These are phyloP conservation scores for Penicillium paneum DNA, from an alignment of 2,329 filamentous ascomycete species.

Conservation along the genomic window DNA sequence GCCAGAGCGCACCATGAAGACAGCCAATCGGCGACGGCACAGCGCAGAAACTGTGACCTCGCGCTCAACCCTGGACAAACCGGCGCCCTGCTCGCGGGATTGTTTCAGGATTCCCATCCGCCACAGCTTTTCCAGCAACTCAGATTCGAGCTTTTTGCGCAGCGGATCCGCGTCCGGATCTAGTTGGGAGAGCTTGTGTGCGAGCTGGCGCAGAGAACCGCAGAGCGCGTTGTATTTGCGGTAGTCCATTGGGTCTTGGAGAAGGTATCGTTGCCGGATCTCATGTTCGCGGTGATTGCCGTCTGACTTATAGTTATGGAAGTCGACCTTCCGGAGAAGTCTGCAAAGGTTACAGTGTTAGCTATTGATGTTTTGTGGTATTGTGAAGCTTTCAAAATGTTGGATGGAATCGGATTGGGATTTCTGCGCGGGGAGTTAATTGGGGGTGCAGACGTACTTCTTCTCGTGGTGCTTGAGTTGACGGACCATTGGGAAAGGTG, in stretches of 20 bases:
- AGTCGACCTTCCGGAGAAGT: constrained; percentile 86
- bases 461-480: constrained; percentile 97
- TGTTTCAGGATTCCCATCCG: constrained; percentile 82
- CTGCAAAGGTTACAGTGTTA: constrained; percentile 25
- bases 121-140: constrained; percentile 86
- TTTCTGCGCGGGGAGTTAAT: neutral
- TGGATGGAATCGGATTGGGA: neutral
- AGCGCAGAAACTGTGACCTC: constrained; percentile 87
- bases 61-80: constrained; percentile 70
- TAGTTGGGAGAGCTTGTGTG: constrained; percentile 80
- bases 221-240: constrained; percentile 64
- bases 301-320: constrained; percentile 90
- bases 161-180: constrained; percentile 72
- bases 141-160: constrained; percentile 77
- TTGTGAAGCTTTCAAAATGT: neutral
- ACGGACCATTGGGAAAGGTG: constrained; percentile 69
- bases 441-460: constrained; percentile 51
- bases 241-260: constrained; percentile 87
- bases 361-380: neutral
- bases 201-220: constrained; percentile 82
- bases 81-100: constrained; percentile 71
- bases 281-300: constrained; percentile 77
- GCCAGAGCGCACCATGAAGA: constrained; percentile 83
- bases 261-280: constrained; percentile 81
- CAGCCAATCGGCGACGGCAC: constrained; percentile 75